Base-by-base conservation (phyloP, 495 filamentous ascomycete species). In the Aspergillus egyptiacus region DNA sequence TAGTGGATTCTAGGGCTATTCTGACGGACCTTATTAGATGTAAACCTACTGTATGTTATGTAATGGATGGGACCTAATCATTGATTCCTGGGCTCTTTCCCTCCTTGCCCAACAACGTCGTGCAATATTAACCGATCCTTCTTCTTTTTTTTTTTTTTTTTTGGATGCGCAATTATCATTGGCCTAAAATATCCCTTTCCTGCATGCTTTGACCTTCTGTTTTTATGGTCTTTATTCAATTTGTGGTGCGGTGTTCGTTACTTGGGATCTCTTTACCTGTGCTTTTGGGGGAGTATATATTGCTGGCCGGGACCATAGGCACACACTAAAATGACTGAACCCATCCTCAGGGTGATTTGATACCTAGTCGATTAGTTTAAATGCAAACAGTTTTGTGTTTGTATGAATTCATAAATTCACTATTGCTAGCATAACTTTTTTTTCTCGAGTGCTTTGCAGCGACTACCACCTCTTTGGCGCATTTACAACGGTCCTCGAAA, bases 11-110 rank as follows among this genome's bases (percentile, higher is more conserved):
- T n/a, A 36, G 30, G 55, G 61, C 55, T 46, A 46, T 54, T 59
- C 46, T 59, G 32, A 58, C 59, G 39, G 36, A 54, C 57, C 14
- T 30, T 1, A 20, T 63, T 63, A 83, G 80, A 84, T 70, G 77
- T 74, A 55, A 75, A 81, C 55, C 64, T 84, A 46, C 79, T 80
- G 36, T 84, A 83, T 65, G 79, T 83, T 51, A 83, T 83, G 80
- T 83, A 74, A 69, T 58, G 46, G 47, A 42, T 27, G 45, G 37
- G n/a, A n/a, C n/a, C n/a, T n/a, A n/a, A n/a, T n/a, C n/a, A n/a
- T n/a, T n/a, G n/a, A n/a, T n/a, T n/a, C n/a, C n/a, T n/a, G n/a
- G n/a, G 4, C 24, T 27, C 24, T 8, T 27, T 27, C 24, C 24
- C 24, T 27, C 24, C 24, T n/a, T n/a, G n/a, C n/a, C n/a, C n/a